phyloP scores from a whole-genome alignment of 2,329 filamentous ascomycete species.

The Aspergillus sp. region DNA sequence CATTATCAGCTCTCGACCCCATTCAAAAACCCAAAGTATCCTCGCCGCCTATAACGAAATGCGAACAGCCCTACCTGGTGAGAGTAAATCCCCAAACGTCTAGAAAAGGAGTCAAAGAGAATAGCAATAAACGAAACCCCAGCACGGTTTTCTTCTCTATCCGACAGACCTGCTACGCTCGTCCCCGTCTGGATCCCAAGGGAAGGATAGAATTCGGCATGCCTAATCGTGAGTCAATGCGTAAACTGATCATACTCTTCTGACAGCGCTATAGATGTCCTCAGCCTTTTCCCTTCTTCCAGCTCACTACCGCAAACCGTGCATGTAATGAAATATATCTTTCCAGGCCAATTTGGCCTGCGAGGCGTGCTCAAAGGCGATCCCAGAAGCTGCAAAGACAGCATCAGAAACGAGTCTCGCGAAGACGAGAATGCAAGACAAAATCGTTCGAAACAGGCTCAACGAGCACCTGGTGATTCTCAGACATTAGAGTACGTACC shows the following conservation, averaged over 20 bases:
- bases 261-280: conserved; percentile 63
- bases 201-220: conserved; percentile 74
- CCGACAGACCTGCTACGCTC: conserved; percentile 84
- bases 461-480: conserved; percentile 16
- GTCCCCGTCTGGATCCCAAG: conserved; percentile 69
- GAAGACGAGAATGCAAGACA: conserved; percentile 73
- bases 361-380: conserved; percentile 88
- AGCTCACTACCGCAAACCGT: conserved; percentile 59
- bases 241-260: conserved; percentile 34
- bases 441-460: conserved; percentile 21
- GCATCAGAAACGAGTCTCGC: conserved; percentile 86
- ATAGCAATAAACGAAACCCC: conserved; percentile 27
- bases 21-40: conserved; percentile 16
- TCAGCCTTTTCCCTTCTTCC: conserved; percentile 68
- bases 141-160: conserved; percentile 76
- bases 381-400: conserved; percentile 65
- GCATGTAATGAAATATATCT: conserved; percentile 88
- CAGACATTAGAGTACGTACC: conserved; percentile 29
- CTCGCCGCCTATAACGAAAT: neutral
- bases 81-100: neutral
- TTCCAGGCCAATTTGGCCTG: conserved; percentile 85
- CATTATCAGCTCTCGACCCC: conserved; percentile 36
- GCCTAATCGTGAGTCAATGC: conserved; percentile 66
- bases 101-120: neutral
- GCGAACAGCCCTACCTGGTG: neutral